Evolutionary conservation across 139 green algal species (phyloP).

Genomic region (Coelastrella sp.): DNA sequence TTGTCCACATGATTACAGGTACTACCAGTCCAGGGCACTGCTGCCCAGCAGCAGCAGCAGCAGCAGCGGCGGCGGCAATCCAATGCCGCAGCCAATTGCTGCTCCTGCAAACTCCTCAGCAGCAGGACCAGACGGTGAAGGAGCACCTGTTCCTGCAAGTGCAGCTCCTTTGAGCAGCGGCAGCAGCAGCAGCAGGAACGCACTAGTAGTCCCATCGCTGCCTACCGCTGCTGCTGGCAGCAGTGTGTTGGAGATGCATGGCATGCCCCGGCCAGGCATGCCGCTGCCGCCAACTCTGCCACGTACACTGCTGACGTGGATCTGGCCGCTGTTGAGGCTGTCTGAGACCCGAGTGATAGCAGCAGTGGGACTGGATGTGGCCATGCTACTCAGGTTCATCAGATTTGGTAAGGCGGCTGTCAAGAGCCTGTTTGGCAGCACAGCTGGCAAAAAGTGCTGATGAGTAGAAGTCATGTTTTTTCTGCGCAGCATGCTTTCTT

Average conservation of each 20-base stretch:
- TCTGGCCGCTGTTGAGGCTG: conserved; percentile 36
- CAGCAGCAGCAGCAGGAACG: background rate
- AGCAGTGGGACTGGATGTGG: conserved; percentile 41
- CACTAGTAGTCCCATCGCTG: background rate
- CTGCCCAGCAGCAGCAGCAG: background rate
- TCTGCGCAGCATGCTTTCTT: background rate
- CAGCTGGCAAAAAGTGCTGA: too few species aligned
- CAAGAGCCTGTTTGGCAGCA: background rate
- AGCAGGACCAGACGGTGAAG: background rate
- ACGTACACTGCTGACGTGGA: conserved; percentile 38
- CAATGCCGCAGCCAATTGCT: background rate
- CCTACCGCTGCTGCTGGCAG: background rate
- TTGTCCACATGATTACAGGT: background rate
- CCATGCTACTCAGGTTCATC: conserved; percentile 37
- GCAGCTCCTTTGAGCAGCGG: background rate
- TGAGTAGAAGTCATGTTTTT: background rate
- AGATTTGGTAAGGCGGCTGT: conserved; percentile 25
- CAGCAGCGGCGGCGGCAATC: background rate
- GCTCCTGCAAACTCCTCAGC: background rate
- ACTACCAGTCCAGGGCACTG: background rate
- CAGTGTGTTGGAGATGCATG: background rate
- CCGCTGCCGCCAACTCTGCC: conserved; percentile 30
- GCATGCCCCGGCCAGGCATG: background rate
- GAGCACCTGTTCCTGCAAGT: background rate
- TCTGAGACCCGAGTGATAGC: conserved; percentile 1